These are phyloP conservation scores for Cardiospermum halicacabum DNA, from an alignment of 345 rosid genomes.

Conservation along the genomic window DNA sequence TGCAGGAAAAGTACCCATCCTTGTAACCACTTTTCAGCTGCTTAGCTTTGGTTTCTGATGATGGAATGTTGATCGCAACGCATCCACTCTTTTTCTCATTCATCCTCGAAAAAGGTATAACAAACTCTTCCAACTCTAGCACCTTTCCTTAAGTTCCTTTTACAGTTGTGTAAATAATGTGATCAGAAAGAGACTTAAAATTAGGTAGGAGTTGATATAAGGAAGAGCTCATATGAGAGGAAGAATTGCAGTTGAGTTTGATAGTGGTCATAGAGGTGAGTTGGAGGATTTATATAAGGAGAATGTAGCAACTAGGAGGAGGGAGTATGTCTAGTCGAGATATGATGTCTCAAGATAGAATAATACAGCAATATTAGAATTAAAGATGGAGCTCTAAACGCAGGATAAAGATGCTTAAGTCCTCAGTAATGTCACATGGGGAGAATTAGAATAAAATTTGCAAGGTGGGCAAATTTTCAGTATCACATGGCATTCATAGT, in stretches of 20 bases:
- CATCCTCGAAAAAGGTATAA: conserved; percentile 42
- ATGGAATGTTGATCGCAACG: conserved; percentile 34
- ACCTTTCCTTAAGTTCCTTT: conserved; percentile 16
- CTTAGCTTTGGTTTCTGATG: conserved; percentile 22
- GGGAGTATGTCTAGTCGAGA: conserved; percentile 36
- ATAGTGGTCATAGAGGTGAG: conserved; percentile 9
- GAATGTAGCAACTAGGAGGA: conserved; percentile 26
- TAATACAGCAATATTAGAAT: conserved; percentile 42
- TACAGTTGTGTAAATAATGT: conserved; percentile 7
- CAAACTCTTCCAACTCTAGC: conserved; percentile 13
- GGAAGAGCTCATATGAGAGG: neutral
- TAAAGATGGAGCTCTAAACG: conserved; percentile 31
- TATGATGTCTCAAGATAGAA: conserved; percentile 25
- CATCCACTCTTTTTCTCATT: conserved; percentile 53
- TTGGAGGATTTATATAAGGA: conserved; percentile 25
- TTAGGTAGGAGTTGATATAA: conserved; percentile 1
- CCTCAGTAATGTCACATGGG: conserved; percentile 45
- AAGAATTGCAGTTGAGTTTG: conserved; percentile 10
- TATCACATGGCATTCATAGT: neutral
- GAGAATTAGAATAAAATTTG: conserved; percentile 45
- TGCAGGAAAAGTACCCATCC: conserved; percentile 16
- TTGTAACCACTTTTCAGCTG: conserved; percentile 7
- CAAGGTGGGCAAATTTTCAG: conserved; percentile 11
- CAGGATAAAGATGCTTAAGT: conserved; percentile 55
- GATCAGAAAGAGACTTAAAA: neutral